A percentile compares a stretch with the other conserved stretches of the same genome.
Conservation (phyloP, 345 rosid species). For the Acer yangbiense region DNA sequence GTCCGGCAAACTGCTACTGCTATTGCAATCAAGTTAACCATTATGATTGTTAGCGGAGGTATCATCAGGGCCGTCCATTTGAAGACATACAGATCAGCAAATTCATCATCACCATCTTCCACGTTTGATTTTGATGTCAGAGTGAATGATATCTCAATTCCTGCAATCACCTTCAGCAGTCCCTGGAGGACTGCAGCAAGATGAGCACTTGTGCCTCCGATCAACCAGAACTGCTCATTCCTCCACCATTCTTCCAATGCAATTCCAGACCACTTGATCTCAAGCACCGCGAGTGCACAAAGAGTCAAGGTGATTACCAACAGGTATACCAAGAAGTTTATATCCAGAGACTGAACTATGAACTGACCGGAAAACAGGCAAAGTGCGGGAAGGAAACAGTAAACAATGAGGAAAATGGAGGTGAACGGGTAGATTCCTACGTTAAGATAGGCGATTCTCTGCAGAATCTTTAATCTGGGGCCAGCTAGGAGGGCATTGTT, state of each 20-base stretch:
- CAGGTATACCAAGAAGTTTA: conserved; percentile 64
- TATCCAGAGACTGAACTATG: conserved; percentile 53
- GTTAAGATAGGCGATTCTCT: conserved; percentile 81
- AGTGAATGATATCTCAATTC: conserved; percentile 78
- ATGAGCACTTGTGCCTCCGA: conserved; percentile 91
- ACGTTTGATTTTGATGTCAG: conserved; percentile 70
- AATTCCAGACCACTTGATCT: conserved; percentile 82
- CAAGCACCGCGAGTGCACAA: conserved; percentile 66
- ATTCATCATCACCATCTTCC: conserved; percentile 68
- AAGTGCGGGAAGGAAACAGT: conserved; percentile 85
- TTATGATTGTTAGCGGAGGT: conserved; percentile 73
- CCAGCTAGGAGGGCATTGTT: conserved; percentile 74
- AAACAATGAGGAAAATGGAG: conserved; percentile 72
- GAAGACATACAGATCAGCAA: conserved; percentile 65
- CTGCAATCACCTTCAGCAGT: conserved; percentile 73
- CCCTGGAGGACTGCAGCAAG: conserved; percentile 84
- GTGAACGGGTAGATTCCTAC: conserved; percentile 88
- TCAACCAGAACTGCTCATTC: conserved; percentile 90
- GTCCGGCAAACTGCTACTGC: conserved; percentile 60
- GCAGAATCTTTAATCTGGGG: conserved; percentile 57
- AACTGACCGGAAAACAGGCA: conserved; percentile 71
- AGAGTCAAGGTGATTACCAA: conserved; percentile 60
- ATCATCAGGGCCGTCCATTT: conserved; percentile 85
- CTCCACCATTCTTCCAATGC: conserved; percentile 90
- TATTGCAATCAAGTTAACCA: conserved; percentile 71